Evolutionary conservation across 208 protist genomes (phyloP), one percentile per base, ranked within the genome.

Genomic region (Crithidia sp.): DNA sequence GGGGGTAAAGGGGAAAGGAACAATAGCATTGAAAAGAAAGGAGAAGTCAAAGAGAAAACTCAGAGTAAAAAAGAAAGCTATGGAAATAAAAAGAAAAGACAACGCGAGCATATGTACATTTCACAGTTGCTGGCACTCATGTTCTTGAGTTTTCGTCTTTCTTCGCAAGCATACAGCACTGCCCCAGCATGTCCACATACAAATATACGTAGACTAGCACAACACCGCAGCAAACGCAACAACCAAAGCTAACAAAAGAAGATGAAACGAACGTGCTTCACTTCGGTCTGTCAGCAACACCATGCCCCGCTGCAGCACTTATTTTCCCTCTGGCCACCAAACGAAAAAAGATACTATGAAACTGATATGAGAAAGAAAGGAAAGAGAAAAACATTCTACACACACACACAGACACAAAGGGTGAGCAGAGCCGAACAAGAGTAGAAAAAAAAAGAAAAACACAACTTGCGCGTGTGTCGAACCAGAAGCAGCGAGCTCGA

Each of bases 1-100:
- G 5, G 50, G 6, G 12, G 50, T 17, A 17, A 55, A 17, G 8
- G n/a, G 14, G 16, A 17, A 14, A 49, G 12, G 12, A 7, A 14
- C 7, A 14, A 17, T 7, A 55, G 16, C 7, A 55, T 7, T 55
- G n/a, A 55, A 55, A 55, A 17, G 5, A 55, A 14, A 55, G 0
- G 50, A 72, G 0, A 0, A 55, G 14, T 19, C 8, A 56, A 28
- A 62, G n/a, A 49, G 45, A 49, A 49, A 49, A 49, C n/a, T 16
- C 7, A 47, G 0, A 58, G 47, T 72, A 72, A 43, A 62, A 39
- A 43, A 37, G 62, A 12, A 72, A 53, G 2, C 52, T 28, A 28
- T 28, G 28, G 28, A 28, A 28, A 28, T 36, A 4, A 67, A 9
- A 64, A 66, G 55, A 63, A 67, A 36, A 52, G 36, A 59, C 13